Base-by-base conservation (phyloP, 768 basidiomycete species). In the Mycena floridula region DNA sequence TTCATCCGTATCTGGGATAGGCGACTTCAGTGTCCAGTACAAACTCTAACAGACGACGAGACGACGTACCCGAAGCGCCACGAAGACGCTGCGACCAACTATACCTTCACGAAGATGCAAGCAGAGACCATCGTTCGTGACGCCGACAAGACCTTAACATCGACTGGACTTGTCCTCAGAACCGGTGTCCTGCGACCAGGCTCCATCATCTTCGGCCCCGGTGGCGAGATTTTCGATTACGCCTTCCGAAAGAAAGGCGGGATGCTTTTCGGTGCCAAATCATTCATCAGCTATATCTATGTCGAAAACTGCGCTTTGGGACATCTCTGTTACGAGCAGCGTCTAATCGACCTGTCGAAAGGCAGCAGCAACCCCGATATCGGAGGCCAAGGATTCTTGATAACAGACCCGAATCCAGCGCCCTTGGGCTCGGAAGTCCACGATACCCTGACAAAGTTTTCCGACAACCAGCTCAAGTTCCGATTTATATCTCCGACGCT, bases 101-200 rank as follows among this genome's bases (percentile, higher is more conserved):
- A 70, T 47, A 65, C 66, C 5, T 59, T 52, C n/a, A 65, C 67
- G 45, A 69, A 70, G 42, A 46, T 51, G 25, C 49, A 48, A 23
- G 68, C 61, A 13, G 68, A 70, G 46, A 18, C 39, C 9, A 40
- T 59, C 38, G 65, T 70, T 15, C 62, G 65, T 30, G 53, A 50
- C 0, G 63, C 65, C 7, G 57, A 69, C 50, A 32, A 49, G 11
- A 46, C 56, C 8, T 40, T 50, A 5, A 55, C 59, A 3, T 53
- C 52, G n/a, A 44, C 28, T 20, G 42, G 51, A 41, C 46, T 37
- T 3, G 25, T 51, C 24, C 53, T 70, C 12, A 59, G 64, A 23
- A 70, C 69, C 7, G 67, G 69, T 1, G 63, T 62, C 49, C 53
- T 70, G n/a, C 66, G 69, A 13, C 69, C 69, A 3, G 68, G 67